Evolutionary conservation across 768 basidiomycete species (phyloP).

Genomic region (Termitomyces titanicus): DNA sequence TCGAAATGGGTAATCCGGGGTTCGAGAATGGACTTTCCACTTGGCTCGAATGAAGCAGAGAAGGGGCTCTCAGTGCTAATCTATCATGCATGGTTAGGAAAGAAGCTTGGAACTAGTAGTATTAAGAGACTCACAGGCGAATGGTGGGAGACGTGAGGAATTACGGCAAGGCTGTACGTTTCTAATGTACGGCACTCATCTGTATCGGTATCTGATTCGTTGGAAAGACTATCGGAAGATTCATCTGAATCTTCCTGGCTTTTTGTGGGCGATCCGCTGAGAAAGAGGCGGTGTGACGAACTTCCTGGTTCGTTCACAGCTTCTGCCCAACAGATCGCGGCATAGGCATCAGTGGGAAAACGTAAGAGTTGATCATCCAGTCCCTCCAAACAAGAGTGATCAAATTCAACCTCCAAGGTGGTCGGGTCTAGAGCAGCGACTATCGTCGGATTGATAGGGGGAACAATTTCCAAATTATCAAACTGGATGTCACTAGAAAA

Average conservation of each 20-base stretch:
- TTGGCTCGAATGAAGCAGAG: not conserved
- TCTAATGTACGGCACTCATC: conserved; percentile 24
- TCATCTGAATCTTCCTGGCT: not conserved
- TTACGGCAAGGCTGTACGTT: not conserved
- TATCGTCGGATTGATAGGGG: conserved; percentile 8
- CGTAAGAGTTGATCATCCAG: conserved; percentile 34
- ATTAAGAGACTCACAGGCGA: conserved; percentile 2
- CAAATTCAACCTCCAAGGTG: conserved; percentile 33
- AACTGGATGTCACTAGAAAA: conserved; percentile 24
- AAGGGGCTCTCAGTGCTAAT: conserved; percentile 1
- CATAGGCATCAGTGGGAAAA: conserved; percentile 32
- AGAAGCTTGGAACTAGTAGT: not conserved
- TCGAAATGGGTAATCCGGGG: conserved; percentile 12
- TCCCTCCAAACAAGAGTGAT: conserved; percentile 34
- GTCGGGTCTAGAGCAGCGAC: conserved; percentile 30
- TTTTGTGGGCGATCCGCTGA: not conserved
- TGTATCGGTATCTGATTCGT: conserved; percentile 25
- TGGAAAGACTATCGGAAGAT: conserved; percentile 17
- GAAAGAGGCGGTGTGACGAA: not conserved
- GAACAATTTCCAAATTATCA: conserved; percentile 15
- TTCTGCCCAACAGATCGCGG: conserved; percentile 33
- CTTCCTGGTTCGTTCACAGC: conserved; percentile 13
- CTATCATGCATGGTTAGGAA: not conserved
- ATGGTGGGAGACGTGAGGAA: not conserved
- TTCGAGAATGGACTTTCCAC: conserved; percentile 16